Base-by-base conservation (phyloP, 106 monocot genomes). In the Gastrodia elata region DNA sequence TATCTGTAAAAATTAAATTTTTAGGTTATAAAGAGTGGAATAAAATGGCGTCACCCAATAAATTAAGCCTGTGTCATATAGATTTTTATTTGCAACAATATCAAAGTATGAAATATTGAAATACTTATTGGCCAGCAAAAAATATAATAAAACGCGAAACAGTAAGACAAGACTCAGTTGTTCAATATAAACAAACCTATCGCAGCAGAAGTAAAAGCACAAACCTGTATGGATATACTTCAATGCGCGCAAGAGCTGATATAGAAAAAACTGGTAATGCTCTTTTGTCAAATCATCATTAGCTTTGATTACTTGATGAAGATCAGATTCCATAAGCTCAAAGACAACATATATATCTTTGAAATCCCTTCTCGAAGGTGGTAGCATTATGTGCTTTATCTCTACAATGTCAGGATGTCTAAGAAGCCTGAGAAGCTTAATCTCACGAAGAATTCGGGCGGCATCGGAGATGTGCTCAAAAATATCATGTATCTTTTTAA, bases 301-400 rank as follows among this genome's bases (percentile, higher is more conserved):
- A 69, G 85, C 85, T 65, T 86, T 82, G 22, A 86, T 86, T 2
- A 86, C 85, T 68, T 82, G 82, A 73, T 86, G 85, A 76, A 86
- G 79, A 79, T 86, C 85, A 8, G 85, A 86, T 44, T 86, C 85
- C 85, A 86, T 86, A 39, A 86, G 82, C 77, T 86, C 85, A 69
- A 77, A 77, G 24, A 77, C 77, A 70, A 77, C 77, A 77, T 58
- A 77, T 40, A 77, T 77, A 77, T 77, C 85, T 69, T 79, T 86
- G 44, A 86, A 86, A 39, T 86, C 86, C 65, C 82, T 79, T 42
- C 79, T 79, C 11, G 86, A 86, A 39, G 86, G 86, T 24, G 86
- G 86, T 32, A 86, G 82, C 82, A 86, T 79, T 39, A 86, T 82
- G 59, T 86, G 86, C 70, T 80, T 86, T 64, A 86, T 86, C 77